These are phyloP conservation scores for Amauroascus niger DNA, from an alignment of 2,329 filamentous ascomycete genomes.

Conservation along the genomic window DNA sequence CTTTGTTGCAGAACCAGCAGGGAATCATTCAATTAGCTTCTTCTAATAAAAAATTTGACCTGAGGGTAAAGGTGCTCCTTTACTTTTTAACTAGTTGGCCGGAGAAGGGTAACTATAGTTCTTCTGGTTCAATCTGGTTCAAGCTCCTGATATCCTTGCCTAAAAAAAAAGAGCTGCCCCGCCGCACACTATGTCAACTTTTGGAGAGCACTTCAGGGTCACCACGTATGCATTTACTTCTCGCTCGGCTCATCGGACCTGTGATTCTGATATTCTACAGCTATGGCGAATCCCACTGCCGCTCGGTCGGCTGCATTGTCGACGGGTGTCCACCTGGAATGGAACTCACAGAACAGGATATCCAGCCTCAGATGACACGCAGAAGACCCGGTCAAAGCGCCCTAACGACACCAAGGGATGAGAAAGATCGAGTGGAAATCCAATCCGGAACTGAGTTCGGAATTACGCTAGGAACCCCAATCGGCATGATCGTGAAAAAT, in stretches of 20 bases:
- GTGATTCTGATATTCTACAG: constrained; percentile 28
- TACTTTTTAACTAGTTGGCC: too few relatives aligned
- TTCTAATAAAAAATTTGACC: too few relatives aligned
- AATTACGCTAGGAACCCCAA: constrained; percentile 80
- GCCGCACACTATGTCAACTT: constrained; percentile 61
- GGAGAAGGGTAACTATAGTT: not conserved
- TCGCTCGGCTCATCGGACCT: constrained; percentile 19
- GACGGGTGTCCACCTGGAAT: constrained; percentile 86
- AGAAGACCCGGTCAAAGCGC: constrained; percentile 79
- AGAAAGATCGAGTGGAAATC: constrained; percentile 85
- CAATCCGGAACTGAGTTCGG: constrained; percentile 89
- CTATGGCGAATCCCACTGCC: constrained; percentile 83
- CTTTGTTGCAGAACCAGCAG: not conserved
- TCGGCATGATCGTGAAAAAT: constrained; percentile 77
- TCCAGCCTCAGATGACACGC: constrained; percentile 90
- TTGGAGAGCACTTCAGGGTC: constrained; percentile 65
- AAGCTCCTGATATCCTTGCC: not conserved
- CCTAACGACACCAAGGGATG: constrained; percentile 84
- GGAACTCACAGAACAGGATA: constrained; percentile 71
- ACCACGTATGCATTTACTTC: constrained; percentile 50
- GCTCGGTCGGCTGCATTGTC: constrained; percentile 87
- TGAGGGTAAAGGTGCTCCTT: too few relatives aligned
- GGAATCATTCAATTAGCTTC: too few relatives aligned
- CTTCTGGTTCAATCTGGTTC: not conserved
- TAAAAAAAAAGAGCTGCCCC: not conserved